Conservation (phyloP, 805 yeast genomes). For the Saccharomycopsis schoenii region DNA sequence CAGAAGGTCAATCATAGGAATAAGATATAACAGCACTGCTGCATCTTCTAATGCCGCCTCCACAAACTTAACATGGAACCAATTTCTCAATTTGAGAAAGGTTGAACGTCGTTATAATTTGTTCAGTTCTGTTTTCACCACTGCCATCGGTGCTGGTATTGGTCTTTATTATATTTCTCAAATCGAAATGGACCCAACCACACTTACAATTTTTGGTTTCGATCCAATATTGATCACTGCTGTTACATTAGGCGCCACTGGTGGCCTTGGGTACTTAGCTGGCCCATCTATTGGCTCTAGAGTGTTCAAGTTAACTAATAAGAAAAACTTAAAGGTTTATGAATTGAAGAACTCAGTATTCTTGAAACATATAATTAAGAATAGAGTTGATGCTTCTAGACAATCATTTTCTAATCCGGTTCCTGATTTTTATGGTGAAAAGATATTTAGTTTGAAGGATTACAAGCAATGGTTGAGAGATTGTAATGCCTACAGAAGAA, state of each 20-base stretch:
- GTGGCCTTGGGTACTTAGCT: slow-evolving; percentile 65
- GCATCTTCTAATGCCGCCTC: neutral
- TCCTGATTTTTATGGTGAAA: slow-evolving; percentile 98
- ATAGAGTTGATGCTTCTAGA: slow-evolving; percentile 86
- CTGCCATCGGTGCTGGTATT: slow-evolving; percentile 49
- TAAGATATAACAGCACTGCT: neutral
- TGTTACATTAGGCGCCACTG: slow-evolving; percentile 62
- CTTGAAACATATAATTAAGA: slow-evolving; percentile 58
- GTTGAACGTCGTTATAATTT: slow-evolving; percentile 63
- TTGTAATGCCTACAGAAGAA: slow-evolving; percentile 81
- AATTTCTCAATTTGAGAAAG: slow-evolving; percentile 67
- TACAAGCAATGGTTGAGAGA: slow-evolving; percentile 96
- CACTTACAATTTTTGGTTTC: slow-evolving; percentile 75
- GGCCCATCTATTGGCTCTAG: slow-evolving; percentile 79
- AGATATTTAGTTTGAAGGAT: slow-evolving; percentile 73
- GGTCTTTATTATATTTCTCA: slow-evolving; percentile 72
- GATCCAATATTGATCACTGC: slow-evolving; percentile 80
- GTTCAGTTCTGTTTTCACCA: slow-evolving; percentile 58
- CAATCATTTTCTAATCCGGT: slow-evolving; percentile 91
- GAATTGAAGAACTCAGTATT: slow-evolving; percentile 61
- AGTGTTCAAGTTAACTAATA: slow-evolving; percentile 49
- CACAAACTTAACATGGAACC: slow-evolving; percentile 46
- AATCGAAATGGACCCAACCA: slow-evolving; percentile 69
- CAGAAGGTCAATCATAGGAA: neutral
- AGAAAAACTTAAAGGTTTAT: slow-evolving; percentile 36